Conservation (phyloP, 2,329 filamentous ascomycete genomes). For the Neonectria ditissima region DNA sequence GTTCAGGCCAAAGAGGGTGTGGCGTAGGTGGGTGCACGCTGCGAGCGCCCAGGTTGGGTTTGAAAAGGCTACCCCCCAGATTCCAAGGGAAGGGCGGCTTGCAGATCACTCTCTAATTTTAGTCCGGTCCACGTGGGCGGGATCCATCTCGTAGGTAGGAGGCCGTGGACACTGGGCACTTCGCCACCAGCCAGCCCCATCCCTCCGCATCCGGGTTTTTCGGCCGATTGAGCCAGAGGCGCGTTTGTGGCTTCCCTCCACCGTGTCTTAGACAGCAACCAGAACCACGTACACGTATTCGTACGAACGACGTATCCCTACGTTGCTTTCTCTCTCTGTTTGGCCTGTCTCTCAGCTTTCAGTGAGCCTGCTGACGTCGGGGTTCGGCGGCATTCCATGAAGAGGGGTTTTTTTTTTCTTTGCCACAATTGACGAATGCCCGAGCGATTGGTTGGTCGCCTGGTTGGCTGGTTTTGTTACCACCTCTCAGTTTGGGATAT, state of each 20-base stretch:
- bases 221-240: conserved; percentile 25
- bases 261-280: neutral
- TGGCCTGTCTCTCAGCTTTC: conserved; percentile 15
- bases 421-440: conserved; percentile 7
- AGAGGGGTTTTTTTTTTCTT: neutral
- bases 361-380: neutral
- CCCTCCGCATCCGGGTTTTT: conserved; percentile 10
- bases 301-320: neutral
- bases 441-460: neutral
- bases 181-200: conserved; percentile 10
- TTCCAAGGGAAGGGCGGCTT: conserved; percentile 11
- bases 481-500: conserved; percentile 2
- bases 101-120: conserved; percentile 30
- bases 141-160: conserved; percentile 3
- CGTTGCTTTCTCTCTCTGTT: neutral
- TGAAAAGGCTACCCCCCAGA: conserved; percentile 5
- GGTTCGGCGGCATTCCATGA: neutral
- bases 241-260: neutral
- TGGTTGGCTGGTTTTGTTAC: neutral
- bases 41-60: neutral
- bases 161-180: conserved; percentile 8
- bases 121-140: conserved; percentile 23
- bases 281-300: neutral
- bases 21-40: neutral
- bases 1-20: neutral